Conservation (phyloP, 306 rosid genomes). For the Astragalus membranaceus region DNA sequence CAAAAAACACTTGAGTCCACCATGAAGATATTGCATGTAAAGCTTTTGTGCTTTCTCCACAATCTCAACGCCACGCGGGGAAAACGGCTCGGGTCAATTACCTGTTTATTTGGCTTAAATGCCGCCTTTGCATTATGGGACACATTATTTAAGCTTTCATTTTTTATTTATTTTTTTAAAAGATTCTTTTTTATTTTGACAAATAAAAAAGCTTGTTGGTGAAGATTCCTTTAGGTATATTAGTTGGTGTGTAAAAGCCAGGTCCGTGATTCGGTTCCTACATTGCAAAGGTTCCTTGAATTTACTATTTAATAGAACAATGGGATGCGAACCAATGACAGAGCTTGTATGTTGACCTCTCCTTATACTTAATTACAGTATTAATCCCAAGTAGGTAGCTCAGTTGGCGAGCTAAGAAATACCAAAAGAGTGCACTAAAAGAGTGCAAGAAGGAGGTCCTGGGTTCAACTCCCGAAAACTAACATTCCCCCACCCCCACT, state of each 20-base stretch:
- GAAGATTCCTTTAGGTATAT: neutral
- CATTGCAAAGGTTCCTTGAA: neutral
- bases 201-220: neutral
- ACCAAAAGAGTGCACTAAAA: too few relatives aligned
- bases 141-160: neutral
- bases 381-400: too few relatives aligned
- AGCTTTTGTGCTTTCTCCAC: conserved; percentile 17
- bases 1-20: neutral
- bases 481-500: too few relatives aligned
- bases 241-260: neutral
- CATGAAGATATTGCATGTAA: neutral
- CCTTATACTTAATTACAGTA: too few relatives aligned
- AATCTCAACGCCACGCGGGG: conserved; percentile 4
- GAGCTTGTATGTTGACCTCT: conserved; percentile 1
- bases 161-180: neutral
- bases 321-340: conserved; percentile 1
- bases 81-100: neutral
- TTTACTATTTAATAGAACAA: neutral
- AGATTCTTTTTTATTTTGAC: neutral
- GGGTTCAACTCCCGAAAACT: too few relatives aligned
- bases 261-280: neutral
- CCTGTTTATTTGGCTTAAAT: conserved; percentile 25
- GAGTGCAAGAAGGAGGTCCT: too few relatives aligned
- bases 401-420: too few relatives aligned
- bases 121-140: conserved; percentile 13